These are phyloP conservation scores for Suillus sp. DNA, from an alignment of 768 basidiomycete species.

Conservation along the genomic window DNA sequence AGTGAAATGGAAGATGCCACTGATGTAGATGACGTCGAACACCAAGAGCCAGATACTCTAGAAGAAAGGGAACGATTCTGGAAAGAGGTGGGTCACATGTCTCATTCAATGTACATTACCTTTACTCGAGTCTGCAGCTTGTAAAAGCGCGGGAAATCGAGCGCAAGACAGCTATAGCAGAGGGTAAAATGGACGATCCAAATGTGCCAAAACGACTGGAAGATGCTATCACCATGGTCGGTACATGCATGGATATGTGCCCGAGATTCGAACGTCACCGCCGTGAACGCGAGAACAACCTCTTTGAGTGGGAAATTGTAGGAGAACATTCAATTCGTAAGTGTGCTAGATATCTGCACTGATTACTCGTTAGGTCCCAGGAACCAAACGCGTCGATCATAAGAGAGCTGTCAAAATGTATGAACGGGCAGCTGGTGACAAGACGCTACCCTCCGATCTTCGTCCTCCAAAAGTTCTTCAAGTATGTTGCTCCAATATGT, in stretches of 20 bases:
- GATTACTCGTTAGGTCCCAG: constrained; percentile 62
- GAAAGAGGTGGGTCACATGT: constrained; percentile 57
- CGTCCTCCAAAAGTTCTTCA: constrained; percentile 84
- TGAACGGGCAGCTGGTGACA: constrained; percentile 92
- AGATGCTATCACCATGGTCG: constrained; percentile 90
- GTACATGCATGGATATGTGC: constrained; percentile 94
- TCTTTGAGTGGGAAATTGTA: constrained; percentile 86
- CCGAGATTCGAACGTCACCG: constrained; percentile 92
- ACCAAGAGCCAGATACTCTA: constrained; percentile 53
- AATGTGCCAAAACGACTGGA: constrained; percentile 75
- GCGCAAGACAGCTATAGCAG: constrained; percentile 70
- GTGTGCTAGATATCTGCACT: constrained; percentile 26
- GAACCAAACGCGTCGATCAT: constrained; percentile 86
- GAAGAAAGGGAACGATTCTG: constrained; percentile 73
- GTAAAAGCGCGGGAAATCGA: constrained; percentile 75
- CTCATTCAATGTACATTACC: constrained; percentile 21
- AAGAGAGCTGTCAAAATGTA: constrained; percentile 91
- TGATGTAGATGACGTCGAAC: constrained; percentile 38
- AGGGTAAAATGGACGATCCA: constrained; percentile 90
- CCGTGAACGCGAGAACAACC: constrained; percentile 85
- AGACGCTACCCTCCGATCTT: constrained; percentile 87
- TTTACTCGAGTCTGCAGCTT: constrained; percentile 44
- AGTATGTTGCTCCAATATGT: constrained; percentile 39
- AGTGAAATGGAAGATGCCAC: constrained; percentile 38
- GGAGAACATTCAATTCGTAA: constrained; percentile 28